Conservation (phyloP, 2,329 filamentous ascomycete genomes). For the Ceratocystis harringtonii region DNA sequence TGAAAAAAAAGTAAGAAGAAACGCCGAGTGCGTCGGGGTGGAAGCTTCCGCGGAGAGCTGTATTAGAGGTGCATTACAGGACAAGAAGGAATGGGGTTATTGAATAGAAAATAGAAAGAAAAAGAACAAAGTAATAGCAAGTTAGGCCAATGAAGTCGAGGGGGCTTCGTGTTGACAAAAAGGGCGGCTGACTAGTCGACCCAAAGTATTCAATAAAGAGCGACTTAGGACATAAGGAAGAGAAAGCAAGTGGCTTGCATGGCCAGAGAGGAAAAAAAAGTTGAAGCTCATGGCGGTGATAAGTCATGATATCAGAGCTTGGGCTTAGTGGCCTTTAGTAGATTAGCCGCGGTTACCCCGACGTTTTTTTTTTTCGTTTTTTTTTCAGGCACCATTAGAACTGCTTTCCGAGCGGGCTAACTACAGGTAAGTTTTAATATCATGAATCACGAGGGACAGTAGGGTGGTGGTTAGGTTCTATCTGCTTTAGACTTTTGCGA, state of each 20-base stretch:
- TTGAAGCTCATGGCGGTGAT: background rate
- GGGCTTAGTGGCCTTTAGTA: background rate
- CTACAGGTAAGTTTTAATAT: background rate
- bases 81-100: background rate
- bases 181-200: background rate
- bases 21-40: constrained; percentile 14
- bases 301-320: constrained; percentile 9
- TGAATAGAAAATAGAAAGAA: background rate
- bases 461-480: background rate
- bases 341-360: constrained; percentile 4
- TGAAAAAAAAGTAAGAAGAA: constrained; percentile 1
- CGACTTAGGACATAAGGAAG: background rate
- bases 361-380: background rate
- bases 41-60: constrained; percentile 14
- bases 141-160: background rate
- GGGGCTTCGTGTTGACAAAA: background rate
- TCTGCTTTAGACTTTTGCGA: too few species aligned
- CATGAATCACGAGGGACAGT: background rate
- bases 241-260: background rate
- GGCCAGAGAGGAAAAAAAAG: background rate
- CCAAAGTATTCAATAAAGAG: constrained; percentile 1
- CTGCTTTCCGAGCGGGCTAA: background rate
- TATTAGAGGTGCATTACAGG: constrained; percentile 14
- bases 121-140: background rate
- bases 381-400: background rate